A percentile compares a stretch with the other conserved stretches of the same genome.
Conservation (phyloP, 495 filamentous ascomycete genomes). For the Neurospora sp. region DNA sequence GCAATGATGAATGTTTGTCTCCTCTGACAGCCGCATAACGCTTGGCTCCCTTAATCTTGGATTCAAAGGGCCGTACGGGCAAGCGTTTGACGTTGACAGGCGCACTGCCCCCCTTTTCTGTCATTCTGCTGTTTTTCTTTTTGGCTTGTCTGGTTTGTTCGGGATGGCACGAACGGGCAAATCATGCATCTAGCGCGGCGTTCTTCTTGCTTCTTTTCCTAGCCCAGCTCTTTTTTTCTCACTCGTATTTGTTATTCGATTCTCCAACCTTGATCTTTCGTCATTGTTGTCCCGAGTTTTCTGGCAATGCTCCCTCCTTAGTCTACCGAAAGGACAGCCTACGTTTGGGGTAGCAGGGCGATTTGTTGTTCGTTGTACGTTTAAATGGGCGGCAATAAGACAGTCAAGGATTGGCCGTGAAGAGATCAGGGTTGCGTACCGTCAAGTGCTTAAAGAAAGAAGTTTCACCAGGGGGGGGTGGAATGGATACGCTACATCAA, state of each 20-base stretch:
- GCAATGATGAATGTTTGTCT: constrained; percentile 20
- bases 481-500: background rate
- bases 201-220: background rate
- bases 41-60: background rate
- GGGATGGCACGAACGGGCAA: background rate
- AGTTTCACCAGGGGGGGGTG: too few species aligned
- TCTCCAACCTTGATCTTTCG: background rate
- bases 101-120: background rate
- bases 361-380: background rate
- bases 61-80: background rate
- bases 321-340: background rate
- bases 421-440: background rate
- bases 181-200: constrained; percentile 19
- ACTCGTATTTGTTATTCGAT: background rate
- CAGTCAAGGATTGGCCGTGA: background rate
- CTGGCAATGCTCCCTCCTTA: background rate
- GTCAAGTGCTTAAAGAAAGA: background rate
- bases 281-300: background rate
- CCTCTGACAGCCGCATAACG: background rate
- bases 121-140: background rate
- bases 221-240: background rate
- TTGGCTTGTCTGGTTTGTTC: background rate
- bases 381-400: background rate
- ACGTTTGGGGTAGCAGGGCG: background rate
- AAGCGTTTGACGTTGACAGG: background rate